Base-by-base conservation (phyloP, 2,329 filamentous ascomycete species). In the Ceratocystis diversiconidia region DNA sequence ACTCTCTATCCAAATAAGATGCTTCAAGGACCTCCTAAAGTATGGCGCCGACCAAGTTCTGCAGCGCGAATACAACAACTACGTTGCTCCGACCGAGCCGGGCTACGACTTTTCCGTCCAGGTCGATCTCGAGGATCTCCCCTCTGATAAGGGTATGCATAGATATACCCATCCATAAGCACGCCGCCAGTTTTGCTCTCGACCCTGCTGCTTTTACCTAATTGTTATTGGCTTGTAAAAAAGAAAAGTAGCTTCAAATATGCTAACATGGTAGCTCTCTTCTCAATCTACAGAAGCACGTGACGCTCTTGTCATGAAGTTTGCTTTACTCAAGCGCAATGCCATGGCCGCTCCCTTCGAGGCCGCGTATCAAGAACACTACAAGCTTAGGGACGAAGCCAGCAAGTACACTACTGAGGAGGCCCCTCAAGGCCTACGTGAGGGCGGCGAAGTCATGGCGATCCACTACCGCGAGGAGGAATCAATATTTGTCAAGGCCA, bases 401-500 rank as follows among this genome's bases (percentile, higher is more conserved):
- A 89, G 90, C 59, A 90, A 92, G 73, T 97, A 94, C 74, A 96
- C 90, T 46, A 90, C 89, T 1, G 94, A 99, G 76, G 89, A 92
- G 68, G 94, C 95, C 64, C 94, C 94, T 0, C 90, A 96, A 74
- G 92, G 92, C 69, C 81, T 96, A 36, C 80, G 81, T 70, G 94
- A 97, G 76, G 92, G 94, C 62, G 92, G 92, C 66, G 85, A 94
- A 71, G 87, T 97, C 67, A 96, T 95, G 83, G 86, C 92, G 2
- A 95, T 99, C 71, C 92, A 97, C 76, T 99, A 99, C 79, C 89
- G 94, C 66, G 95, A 99, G 73, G 92, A 97, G 79, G 94, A 99
- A 76, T 92, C 94, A 63, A 97, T 99, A 73, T 99, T 95, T 76
- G 88, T 99, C 79, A 97, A 99, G 79, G 92, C 94, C 68, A 95